phyloP scores from a whole-genome alignment of 2,329 filamentous ascomycete species.

The Aquanectria penicillioides region DNA sequence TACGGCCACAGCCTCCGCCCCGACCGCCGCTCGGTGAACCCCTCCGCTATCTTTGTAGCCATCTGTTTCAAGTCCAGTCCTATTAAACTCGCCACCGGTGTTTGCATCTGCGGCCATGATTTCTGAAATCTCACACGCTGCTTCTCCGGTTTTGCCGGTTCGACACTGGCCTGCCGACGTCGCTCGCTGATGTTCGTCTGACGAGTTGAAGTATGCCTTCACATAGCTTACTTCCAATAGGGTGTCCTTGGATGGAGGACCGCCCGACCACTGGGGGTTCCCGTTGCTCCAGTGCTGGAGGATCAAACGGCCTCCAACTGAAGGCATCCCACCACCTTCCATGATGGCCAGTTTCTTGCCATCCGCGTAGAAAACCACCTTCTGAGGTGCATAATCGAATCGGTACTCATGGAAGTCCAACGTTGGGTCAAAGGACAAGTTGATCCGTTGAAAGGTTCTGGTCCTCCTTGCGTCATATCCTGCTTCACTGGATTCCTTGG shows the following conservation, averaged over 20 bases:
- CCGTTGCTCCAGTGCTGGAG: constrained; percentile 85
- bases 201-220: constrained; percentile 84
- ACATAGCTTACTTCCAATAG: constrained; percentile 74
- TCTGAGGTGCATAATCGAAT: constrained; percentile 74
- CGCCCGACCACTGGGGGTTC: constrained; percentile 75
- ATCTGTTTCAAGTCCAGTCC: no score
- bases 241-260: constrained; percentile 72
- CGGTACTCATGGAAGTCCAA: constrained; percentile 79
- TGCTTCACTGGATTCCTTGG: constrained; percentile 63
- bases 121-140: constrained; percentile 40
- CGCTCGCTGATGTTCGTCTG: constrained; percentile 45
- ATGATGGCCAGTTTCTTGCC: constrained; percentile 66
- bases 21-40: no score
- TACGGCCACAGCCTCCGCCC: no score
- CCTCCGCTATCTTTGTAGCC: no score
- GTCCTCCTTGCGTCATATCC: constrained; percentile 73
- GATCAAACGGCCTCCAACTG: constrained; percentile 70
- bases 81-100: no score
- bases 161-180: constrained; percentile 24
- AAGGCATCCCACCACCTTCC: constrained; percentile 66
- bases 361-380: constrained; percentile 77
- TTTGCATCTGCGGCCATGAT: no score
- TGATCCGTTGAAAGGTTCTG: constrained; percentile 64
- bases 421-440: constrained; percentile 74
- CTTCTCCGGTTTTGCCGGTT: constrained; percentile 5